phyloP scores from a whole-genome alignment of 176 grass and related monocot species.

The Lolium multiflorum region DNA sequence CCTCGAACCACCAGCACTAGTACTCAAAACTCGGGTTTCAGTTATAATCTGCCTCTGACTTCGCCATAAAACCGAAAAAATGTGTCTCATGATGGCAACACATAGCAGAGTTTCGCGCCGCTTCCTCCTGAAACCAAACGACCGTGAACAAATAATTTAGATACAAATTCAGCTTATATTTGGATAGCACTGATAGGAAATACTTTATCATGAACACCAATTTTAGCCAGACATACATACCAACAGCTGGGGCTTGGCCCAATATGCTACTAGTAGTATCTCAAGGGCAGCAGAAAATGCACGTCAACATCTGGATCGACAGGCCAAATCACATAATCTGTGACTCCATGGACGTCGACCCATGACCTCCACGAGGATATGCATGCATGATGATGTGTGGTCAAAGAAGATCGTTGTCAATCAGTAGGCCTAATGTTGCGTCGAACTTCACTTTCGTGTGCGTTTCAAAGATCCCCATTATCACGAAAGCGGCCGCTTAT shows the following conservation, averaged over 20 bases:
- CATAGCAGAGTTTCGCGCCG: too few relatives aligned
- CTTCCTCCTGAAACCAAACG: too few relatives aligned
- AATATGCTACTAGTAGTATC: background rate
- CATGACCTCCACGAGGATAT: background rate
- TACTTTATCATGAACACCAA: too few relatives aligned
- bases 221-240: too few relatives aligned
- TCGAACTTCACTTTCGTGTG: slow-evolving; percentile 45
- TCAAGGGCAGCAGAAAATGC: background rate
- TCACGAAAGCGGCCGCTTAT: slow-evolving; percentile 30
- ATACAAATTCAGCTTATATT: too few relatives aligned
- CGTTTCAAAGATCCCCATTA: slow-evolving; percentile 49
- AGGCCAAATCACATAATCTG: slow-evolving; percentile 1
- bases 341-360: slow-evolving; percentile 13
- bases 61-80: too few relatives aligned
- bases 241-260: background rate
- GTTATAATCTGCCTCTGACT: too few relatives aligned
- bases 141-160: too few relatives aligned
- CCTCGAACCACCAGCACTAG: too few relatives aligned
- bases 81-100: too few relatives aligned
- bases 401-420: slow-evolving; percentile 43
- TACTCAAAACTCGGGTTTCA: too few relatives aligned
- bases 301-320: background rate
- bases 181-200: too few relatives aligned
- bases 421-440: slow-evolving; percentile 36
- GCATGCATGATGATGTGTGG: background rate